Base-by-base conservation (phyloP, 768 basidiomycete genomes). In the Collybia sp. region DNA sequence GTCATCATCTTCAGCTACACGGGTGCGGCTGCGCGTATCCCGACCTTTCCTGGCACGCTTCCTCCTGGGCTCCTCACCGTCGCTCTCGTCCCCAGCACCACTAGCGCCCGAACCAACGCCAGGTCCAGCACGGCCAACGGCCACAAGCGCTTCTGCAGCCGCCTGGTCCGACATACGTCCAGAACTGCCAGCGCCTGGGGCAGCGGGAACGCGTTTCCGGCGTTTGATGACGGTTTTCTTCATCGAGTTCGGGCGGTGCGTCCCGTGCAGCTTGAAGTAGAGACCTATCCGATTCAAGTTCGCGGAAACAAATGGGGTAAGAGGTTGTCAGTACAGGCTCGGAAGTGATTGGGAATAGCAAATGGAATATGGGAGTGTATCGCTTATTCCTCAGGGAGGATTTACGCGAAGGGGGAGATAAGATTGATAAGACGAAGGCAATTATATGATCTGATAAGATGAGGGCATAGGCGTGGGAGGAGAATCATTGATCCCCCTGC, bases 171-270 rank as follows among this genome's bases (percentile, higher is more conserved):
- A 77, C 72, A 89, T 69, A 42, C 71, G 66, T 45, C 45, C 54
- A 40, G 61, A 56, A 19, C 58, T 55, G 19, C 48, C 57, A 18
- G 57, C 65, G 8, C 69, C 76, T 15, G 87, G 81, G 35, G 94
- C 92, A 42, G 95, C 94, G 31, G 96, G 93, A 35, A 99, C 94
- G 54, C 96, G 85, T 69, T 98, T 98, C 53, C 96, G 77, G 30
- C 96, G 81, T 71, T 99, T 99, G 77, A 99, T 99, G 55, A 96
- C 92, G 3, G 91, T 88, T 74, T 98, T 97, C 69, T 96, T 98
- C 93, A 99, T 95, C 51, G 93, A 91, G 53, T 93, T 94, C 33
- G 96, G 96, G 32, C 96, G 83, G 58, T 97, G 93, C 2, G 90
- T 91, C 40, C 93, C 93, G 70, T 99, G 96, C 11, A 99, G 78